Percentiles rank a stretch among this genome's conserved stretches.
These are phyloP conservation scores for Hansenula anomala DNA, from an alignment of 1,139 yeast species.

Conservation along the genomic window DNA sequence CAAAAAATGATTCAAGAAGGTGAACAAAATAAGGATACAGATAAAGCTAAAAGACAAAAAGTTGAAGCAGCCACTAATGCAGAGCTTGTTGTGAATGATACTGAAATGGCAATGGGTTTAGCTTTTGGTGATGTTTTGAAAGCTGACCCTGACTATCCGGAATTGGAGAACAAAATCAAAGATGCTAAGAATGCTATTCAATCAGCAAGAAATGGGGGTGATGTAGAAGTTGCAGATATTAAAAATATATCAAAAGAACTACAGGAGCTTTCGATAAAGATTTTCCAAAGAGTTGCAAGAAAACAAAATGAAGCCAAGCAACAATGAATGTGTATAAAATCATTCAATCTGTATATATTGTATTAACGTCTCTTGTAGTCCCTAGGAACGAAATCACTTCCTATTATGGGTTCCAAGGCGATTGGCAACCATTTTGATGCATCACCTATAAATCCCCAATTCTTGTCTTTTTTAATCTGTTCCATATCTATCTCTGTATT, in stretches of 20 bases:
- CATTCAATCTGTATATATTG: too few relatives aligned
- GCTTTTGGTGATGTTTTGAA: constrained; percentile 37
- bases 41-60: constrained; percentile 21
- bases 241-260: constrained; percentile 44
- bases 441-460: constrained; percentile 80
- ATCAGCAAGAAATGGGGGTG: constrained; percentile 25
- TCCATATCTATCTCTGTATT: constrained; percentile 59
- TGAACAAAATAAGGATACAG: constrained; percentile 21
- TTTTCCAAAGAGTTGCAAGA: constrained; percentile 49
- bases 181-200: constrained; percentile 39
- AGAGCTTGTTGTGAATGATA: constrained; percentile 51
- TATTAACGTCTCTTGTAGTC: constrained; percentile 19
- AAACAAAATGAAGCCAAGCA: constrained; percentile 27
- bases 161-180: constrained; percentile 29
- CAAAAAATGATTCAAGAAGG: constrained; percentile 49
- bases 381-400: constrained; percentile 24
- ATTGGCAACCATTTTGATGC: constrained; percentile 67
- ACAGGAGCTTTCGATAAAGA: constrained; percentile 45
- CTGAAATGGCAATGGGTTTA: constrained; percentile 41
- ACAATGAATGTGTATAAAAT: not conserved
- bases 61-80: constrained; percentile 37
- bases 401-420: constrained; percentile 52
- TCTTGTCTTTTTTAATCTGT: constrained; percentile 35
- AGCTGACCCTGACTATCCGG: constrained; percentile 31
- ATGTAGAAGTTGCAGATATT: constrained; percentile 21